Conservation (phyloP, 345 rosid genomes). For the Kandelia obovata region DNA sequence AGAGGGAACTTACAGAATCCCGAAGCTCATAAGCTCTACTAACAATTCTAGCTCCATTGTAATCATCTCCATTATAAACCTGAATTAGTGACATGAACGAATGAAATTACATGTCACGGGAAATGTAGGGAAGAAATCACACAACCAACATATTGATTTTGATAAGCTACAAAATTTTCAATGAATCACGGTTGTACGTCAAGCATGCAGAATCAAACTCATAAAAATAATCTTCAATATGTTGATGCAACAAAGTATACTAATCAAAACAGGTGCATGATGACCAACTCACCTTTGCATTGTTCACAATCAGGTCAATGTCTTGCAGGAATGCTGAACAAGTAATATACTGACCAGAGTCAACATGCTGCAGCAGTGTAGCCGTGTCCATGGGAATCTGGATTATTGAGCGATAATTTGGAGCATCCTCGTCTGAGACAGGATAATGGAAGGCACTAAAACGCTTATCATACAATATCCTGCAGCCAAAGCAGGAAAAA, state of each 20-base stretch:
- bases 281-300: constrained; percentile 68
- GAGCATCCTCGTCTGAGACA: constrained; percentile 95
- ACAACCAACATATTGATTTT: not conserved
- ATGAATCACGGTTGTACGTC: no score
- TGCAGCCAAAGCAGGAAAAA: constrained; percentile 28
- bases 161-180: no score
- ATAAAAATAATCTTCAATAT: no score
- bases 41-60: constrained; percentile 88
- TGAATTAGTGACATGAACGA: constrained; percentile 25
- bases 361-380: constrained; percentile 83
- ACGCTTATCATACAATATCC: constrained; percentile 84
- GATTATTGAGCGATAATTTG: constrained; percentile 78
- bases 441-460: constrained; percentile 92
- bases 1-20: constrained; percentile 60
- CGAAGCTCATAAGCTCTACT: constrained; percentile 94
- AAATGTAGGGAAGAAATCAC: not conserved
- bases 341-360: constrained; percentile 78
- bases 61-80: constrained; percentile 94
- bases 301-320: constrained; percentile 76
- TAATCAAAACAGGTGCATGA: not conserved
- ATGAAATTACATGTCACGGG: constrained; percentile 1
- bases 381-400: constrained; percentile 96
- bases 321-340: constrained; percentile 85
- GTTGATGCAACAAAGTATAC: no score
- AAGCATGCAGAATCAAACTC: no score